Base-by-base conservation (phyloP, 2,329 filamentous ascomycete species). In the Penicillium fuscoglaucum region DNA sequence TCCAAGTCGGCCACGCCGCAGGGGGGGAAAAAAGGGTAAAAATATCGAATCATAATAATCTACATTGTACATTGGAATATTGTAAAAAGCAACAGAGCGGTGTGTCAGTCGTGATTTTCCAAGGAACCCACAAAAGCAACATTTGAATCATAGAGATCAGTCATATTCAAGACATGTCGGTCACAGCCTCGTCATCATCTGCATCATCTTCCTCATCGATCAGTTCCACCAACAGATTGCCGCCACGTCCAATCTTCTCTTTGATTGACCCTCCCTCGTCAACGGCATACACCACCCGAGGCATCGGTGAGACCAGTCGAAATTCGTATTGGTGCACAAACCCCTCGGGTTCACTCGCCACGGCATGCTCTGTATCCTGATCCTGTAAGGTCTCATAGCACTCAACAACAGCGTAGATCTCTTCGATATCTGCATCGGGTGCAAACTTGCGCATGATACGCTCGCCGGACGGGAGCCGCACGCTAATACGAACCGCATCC, bases 381-480 rank as follows among this genome's bases (percentile, higher is more conserved):
- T 64, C 75, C 31, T 83, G 75, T 4, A 92, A 67, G 6, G 89
- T 66, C 52, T 91, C 87, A 72, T 92, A 88, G 76, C 93, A 98
- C 71, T 99, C 95, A 2, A 98, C 92, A 76, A 96, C 97, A 0
- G 93, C 95, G 74, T 98, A 98, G 6, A 99, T 78, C 69, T 97
- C 92, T 72, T 98, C 93, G 39, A 98, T 79, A 2, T 84, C 82
- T 0, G 90, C 85, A n/a, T 85, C 80, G 1, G 83, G 80, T 0
- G 80, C 74, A 72, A 99, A 98, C 50, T 84, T 85, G 43, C 93
- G 84, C 56, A 96, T 84, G 2, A 96, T 84, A 43, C 93, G 83
- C 49, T 91, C 89, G 0, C 86, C 89, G 5, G 84, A 88, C 0
- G 81, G 79, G 68, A 88, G 76, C 15, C 85, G 80, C 28, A 89